Evolutionary conservation across 2,329 filamentous ascomycete species (phyloP), one percentile per base, ranked within the genome.

Genomic region (Apiospora arundinis): DNA sequence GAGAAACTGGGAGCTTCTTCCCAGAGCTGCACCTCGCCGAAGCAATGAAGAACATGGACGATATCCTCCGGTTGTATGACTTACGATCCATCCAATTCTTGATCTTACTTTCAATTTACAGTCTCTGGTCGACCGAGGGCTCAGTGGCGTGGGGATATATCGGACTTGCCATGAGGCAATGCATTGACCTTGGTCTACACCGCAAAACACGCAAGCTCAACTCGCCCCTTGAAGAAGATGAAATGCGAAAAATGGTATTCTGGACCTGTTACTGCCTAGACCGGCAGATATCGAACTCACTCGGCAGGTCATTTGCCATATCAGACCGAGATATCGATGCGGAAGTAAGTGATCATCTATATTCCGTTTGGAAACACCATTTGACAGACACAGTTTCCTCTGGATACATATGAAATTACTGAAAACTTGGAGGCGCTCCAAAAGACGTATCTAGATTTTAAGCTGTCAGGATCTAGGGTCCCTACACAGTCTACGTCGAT

Each of bases 241-340:
- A 76, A 48, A 75, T 78, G 71, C 69, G 76, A 18, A 78, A 77
- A 60, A 74, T 78, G 16, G 72, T 80, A 4, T 81, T 81, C 67
- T 80, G 79, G 79, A 74, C 75, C 6, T 77, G 77, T 63, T 81
- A 81, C 70, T 77, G 72, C 56, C 74, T 80, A 9, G 79, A 81
- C 71, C 76, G 79, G 37, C 75, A 78, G 44, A 74, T 79, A 5
- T 80, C 77, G 2, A 80, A 78, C 44, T 75, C 77, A 6, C 72
- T 80, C n/a, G 79, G 79, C 1, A 71, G 78, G 49, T 77, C 77
- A 1, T 79, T 80, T 69, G 76, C 76, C 14, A 78, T 81, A 28
- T 75, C 79, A 3, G 78, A 81, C 60, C 70, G 75, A 48, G 77
- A 79, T 68, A 77, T 78, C 65, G 75, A 78, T 69, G 73, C 75